phyloP scores from a whole-genome alignment of 2,329 filamentous ascomycete genomes.

The Fonsecaea erecta region DNA sequence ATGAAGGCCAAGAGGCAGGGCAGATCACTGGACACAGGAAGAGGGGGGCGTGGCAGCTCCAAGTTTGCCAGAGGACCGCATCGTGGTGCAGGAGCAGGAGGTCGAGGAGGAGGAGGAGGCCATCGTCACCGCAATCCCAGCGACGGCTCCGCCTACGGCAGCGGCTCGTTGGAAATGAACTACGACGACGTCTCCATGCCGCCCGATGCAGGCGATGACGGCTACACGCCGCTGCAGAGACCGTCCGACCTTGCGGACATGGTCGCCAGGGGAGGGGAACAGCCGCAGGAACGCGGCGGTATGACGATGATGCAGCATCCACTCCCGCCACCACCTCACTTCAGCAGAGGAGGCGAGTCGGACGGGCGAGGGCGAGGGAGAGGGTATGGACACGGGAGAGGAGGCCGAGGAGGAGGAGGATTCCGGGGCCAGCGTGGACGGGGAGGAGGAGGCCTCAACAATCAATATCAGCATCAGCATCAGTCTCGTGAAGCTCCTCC shows the following conservation, averaged over 20 bases:
- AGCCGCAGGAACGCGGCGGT: slow-evolving; percentile 7
- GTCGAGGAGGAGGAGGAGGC: slow-evolving; percentile 21
- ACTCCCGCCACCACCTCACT: slow-evolving; percentile 27
- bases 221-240: slow-evolving; percentile 71
- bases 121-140: slow-evolving; percentile 10
- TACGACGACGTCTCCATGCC: slow-evolving; percentile 63
- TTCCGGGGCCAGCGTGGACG: slow-evolving; percentile 39
- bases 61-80: slow-evolving; percentile 27
- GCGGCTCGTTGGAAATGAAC: slow-evolving; percentile 56
- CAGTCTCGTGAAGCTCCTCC: slow-evolving; percentile 12
- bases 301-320: slow-evolving; percentile 18
- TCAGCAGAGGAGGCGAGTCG: slow-evolving; percentile 42
- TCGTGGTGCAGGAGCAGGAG: slow-evolving; percentile 29
- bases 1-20: slow-evolving; percentile 69
- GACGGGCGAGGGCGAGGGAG: slow-evolving; percentile 49
- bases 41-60: slow-evolving; percentile 43
- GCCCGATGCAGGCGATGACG: slow-evolving; percentile 53
- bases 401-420: slow-evolving; percentile 38
- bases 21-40: slow-evolving; percentile 55
- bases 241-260: slow-evolving; percentile 66
- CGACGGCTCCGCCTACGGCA: slow-evolving; percentile 34
- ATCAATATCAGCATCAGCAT: too few species aligned
- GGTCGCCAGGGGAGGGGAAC: slow-evolving; percentile 45
- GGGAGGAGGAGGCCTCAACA: slow-evolving; percentile 39
- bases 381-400: slow-evolving; percentile 38